phyloP scores from a whole-genome alignment of 2,329 filamentous ascomycete species.

The Alternaria viburni region DNA sequence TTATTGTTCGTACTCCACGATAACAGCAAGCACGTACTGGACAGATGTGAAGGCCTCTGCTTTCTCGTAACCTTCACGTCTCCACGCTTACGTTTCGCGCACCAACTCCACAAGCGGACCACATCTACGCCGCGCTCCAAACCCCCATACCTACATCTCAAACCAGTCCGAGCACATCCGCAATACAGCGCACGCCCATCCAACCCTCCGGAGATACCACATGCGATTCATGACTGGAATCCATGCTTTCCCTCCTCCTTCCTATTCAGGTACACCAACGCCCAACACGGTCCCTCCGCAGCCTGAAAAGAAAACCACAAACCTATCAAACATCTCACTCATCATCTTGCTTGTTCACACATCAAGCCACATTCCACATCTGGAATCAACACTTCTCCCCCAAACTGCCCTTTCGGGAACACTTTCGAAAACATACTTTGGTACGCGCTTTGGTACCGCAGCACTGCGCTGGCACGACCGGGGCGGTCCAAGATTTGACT shows the following conservation, averaged over 20 bases:
- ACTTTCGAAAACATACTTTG: background rate
- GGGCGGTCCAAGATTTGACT: background rate
- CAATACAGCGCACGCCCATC: background rate
- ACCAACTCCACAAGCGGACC: background rate
- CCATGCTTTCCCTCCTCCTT: background rate
- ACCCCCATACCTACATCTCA: background rate
- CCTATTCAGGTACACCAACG: background rate
- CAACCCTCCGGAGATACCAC: background rate
- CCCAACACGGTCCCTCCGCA: background rate
- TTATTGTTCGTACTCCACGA: background rate
- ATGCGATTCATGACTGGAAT: background rate
- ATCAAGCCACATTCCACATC: background rate
- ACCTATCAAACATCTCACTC: background rate
- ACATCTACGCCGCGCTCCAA: background rate
- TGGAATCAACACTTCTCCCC: background rate
- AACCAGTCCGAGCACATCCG: background rate
- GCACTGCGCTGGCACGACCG: no score
- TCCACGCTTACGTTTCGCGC: background rate
- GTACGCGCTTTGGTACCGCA: background rate
- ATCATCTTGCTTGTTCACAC: background rate
- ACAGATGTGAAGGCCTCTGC: background rate
- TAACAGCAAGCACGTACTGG: background rate
- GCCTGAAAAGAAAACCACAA: background rate
- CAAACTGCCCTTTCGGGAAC: background rate
- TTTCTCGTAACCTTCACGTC: background rate